phyloP scores from a whole-genome alignment of 2,329 filamentous ascomycete species.

The Emmonsiellopsis sp. region DNA sequence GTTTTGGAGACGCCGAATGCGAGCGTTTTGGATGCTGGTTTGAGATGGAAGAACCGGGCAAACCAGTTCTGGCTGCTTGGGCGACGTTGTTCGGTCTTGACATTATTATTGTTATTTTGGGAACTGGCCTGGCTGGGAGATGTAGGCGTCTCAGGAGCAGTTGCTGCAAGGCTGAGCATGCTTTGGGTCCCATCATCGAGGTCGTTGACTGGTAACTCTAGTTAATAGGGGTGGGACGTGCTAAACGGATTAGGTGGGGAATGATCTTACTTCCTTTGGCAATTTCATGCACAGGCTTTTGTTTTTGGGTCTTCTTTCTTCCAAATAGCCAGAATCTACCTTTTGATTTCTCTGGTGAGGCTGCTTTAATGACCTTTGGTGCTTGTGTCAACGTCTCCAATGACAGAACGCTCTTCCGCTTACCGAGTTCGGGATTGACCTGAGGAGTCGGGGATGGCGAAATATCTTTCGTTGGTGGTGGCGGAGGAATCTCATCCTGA shows the following conservation, averaged over 20 bases:
- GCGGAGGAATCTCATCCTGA: slow-evolving; percentile 16
- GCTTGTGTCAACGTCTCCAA: neutral
- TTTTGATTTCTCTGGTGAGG: slow-evolving; percentile 5
- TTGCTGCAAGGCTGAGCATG: slow-evolving; percentile 8
- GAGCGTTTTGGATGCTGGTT: slow-evolving; percentile 66
- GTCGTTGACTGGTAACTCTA: slow-evolving; percentile 11
- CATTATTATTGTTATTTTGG: neutral
- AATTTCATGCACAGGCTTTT: slow-evolving; percentile 22
- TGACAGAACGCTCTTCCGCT: neutral
- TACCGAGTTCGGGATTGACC: neutral
- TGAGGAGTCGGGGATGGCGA: slow-evolving; percentile 15
- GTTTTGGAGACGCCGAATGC: slow-evolving; percentile 66
- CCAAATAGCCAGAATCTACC: slow-evolving; percentile 44
- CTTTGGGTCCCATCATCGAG: slow-evolving; percentile 13
- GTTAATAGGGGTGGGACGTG: neutral
- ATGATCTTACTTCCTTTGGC: slow-evolving; percentile 31
- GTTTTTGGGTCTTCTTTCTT: slow-evolving; percentile 36
- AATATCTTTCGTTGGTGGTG: slow-evolving; percentile 16
- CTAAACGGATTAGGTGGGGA: neutral
- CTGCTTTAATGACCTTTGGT: neutral
- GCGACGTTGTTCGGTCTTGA: neutral
- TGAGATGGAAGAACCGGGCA: slow-evolving; percentile 78
- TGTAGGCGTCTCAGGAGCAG: neutral
- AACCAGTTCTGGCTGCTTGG: slow-evolving; percentile 63
- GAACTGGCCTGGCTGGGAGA: neutral